These are phyloP conservation scores for Botrytis fragariae DNA, from an alignment of 2,329 filamentous ascomycete genomes.

Conservation along the genomic window DNA sequence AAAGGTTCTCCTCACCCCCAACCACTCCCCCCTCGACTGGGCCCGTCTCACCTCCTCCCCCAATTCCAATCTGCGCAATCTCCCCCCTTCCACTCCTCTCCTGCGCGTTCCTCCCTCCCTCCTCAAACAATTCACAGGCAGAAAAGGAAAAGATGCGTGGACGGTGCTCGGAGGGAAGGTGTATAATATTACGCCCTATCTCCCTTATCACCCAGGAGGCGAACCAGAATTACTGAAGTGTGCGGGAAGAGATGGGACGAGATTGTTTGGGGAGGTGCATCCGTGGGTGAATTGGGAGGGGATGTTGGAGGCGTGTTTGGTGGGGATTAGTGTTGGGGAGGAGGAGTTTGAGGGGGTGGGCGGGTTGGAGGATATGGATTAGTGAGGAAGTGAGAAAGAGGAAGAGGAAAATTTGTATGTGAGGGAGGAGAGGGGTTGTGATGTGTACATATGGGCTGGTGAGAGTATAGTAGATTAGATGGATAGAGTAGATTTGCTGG, in stretches of 20 bases:
- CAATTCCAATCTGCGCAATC: slow-evolving; percentile 63
- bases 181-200: slow-evolving; percentile 89
- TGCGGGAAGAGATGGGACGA: slow-evolving; percentile 60
- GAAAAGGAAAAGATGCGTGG: slow-evolving; percentile 86
- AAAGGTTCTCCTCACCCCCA: slow-evolving; percentile 81
- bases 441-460: neutral
- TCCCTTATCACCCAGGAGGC: slow-evolving; percentile 88
- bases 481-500: neutral
- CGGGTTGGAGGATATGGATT: slow-evolving; percentile 63
- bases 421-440: neutral
- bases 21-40: slow-evolving; percentile 96
- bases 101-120: slow-evolving; percentile 78
- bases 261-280: slow-evolving; percentile 64
- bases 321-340: slow-evolving; percentile 63
- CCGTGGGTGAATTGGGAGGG: slow-evolving; percentile 72
- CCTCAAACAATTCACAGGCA: slow-evolving; percentile 75
- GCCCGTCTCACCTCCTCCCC: slow-evolving; percentile 68
- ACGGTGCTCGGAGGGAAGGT: slow-evolving; percentile 84
- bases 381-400: slow-evolving; percentile 15
- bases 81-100: slow-evolving; percentile 52
- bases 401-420: neutral
- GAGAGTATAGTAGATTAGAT: neutral
- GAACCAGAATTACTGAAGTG: slow-evolving; percentile 67
- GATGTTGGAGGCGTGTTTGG: slow-evolving; percentile 62
- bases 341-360: slow-evolving; percentile 39